These are phyloP conservation scores for Pseudocercospora cruenta DNA, from an alignment of 2,329 filamentous ascomycete genomes.

Conservation along the genomic window DNA sequence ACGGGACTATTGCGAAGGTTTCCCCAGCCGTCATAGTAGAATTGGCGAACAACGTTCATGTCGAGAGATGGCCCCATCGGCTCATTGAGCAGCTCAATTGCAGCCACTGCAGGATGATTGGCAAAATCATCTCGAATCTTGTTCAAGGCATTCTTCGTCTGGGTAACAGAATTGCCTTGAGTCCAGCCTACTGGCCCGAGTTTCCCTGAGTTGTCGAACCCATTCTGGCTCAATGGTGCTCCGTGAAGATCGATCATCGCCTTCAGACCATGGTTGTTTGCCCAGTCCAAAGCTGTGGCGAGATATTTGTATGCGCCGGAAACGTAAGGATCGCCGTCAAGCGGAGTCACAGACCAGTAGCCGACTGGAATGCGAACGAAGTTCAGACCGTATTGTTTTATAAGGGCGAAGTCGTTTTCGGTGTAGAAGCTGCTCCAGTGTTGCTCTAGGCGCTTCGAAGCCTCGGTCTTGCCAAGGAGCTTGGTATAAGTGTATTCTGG, in stretches of 20 bases:
- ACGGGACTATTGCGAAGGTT: slow-evolving; percentile 47
- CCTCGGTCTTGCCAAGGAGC: slow-evolving; percentile 50
- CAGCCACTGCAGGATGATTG: slow-evolving; percentile 49
- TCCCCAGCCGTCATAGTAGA: slow-evolving; percentile 55
- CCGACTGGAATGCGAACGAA: slow-evolving; percentile 56
- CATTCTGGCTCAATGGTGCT: slow-evolving; percentile 66
- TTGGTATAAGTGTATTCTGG: slow-evolving; percentile 40
- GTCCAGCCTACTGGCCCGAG: slow-evolving; percentile 52
- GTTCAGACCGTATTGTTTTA: slow-evolving; percentile 43
- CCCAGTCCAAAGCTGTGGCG: slow-evolving; percentile 56
- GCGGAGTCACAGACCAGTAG: slow-evolving; percentile 62
- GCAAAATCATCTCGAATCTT: slow-evolving; percentile 53
- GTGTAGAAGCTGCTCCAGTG: slow-evolving; percentile 47
- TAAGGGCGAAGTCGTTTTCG: slow-evolving; percentile 47
- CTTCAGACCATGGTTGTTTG: slow-evolving; percentile 60
- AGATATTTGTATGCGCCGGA: slow-evolving; percentile 53
- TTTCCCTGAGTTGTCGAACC: slow-evolving; percentile 68
- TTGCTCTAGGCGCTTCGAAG: slow-evolving; percentile 47
- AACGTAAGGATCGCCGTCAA: slow-evolving; percentile 51
- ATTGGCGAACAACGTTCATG: slow-evolving; percentile 49
- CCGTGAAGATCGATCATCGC: slow-evolving; percentile 71
- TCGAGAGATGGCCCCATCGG: slow-evolving; percentile 49
- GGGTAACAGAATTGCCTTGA: slow-evolving; percentile 46
- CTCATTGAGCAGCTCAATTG: slow-evolving; percentile 54
- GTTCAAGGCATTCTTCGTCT: slow-evolving; percentile 49